A percentile compares a stretch with the other conserved stretches of the same genome.
phyloP scores from a whole-genome alignment of 2,329 filamentous ascomycete genomes.

The Trichoderma asperellum region DNA sequence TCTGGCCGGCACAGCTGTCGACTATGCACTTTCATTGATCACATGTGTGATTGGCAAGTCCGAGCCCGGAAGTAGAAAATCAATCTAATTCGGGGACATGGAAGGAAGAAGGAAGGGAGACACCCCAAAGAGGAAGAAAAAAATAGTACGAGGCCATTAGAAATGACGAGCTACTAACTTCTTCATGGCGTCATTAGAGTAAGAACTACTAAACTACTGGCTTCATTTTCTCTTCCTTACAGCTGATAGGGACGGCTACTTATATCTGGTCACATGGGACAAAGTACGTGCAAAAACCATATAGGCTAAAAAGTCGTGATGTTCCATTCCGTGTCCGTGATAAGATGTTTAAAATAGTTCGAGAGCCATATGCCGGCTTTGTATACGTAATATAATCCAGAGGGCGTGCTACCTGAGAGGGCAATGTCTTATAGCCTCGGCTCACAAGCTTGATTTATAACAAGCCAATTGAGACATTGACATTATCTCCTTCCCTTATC shows the following conservation, averaged over 20 bases:
- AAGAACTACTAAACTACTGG: background rate
- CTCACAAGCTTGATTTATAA: background rate
- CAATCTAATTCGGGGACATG: background rate
- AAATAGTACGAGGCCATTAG: background rate
- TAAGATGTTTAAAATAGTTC: constrained; percentile 9
- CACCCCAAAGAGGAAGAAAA: too few relatives aligned
- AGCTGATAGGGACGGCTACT: background rate
- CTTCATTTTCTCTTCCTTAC: background rate
- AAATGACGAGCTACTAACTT: constrained; percentile 21
- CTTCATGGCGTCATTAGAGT: constrained; percentile 12
- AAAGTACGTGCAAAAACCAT: background rate
- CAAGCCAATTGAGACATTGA: background rate
- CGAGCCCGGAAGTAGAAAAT: background rate
- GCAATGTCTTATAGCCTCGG: background rate
- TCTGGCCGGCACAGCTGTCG: background rate
- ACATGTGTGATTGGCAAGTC: constrained; percentile 2
- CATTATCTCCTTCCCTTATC: background rate
- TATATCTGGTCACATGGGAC: constrained; percentile 1
- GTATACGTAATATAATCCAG: background rate
- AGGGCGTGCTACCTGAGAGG: background rate
- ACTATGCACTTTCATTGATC: background rate
- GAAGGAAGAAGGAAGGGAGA: background rate
- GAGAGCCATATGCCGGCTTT: background rate
- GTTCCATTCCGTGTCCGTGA: constrained; percentile 8
- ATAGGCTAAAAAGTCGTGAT: constrained; percentile 17